Evolutionary conservation across 2,329 filamentous ascomycete genomes (phyloP), one percentile per base, ranked within the genome.

Genomic region (Nannizziopsis arthrosporioides): DNA sequence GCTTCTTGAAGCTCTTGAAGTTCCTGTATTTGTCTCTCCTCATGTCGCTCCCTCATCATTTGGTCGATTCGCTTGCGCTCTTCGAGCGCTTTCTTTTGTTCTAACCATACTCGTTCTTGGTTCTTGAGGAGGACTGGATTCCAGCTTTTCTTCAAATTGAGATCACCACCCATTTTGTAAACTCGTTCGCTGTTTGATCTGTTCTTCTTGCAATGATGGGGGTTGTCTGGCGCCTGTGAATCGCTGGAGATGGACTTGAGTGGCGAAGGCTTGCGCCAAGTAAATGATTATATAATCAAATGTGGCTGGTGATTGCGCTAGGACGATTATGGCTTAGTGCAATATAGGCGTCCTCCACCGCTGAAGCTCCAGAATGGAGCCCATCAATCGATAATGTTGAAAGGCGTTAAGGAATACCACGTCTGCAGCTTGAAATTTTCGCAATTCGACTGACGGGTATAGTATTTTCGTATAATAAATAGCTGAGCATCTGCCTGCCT

Each of bases 81-180:
- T 46, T 92, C 86, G 10, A 98, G 79, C 2, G 90, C 92, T 56
- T 87, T 85, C 65, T 92, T 82, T 63, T 96, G 89, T 66, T 93
- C 85, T 53, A 90, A 81, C 80, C 85, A 94, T 56, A 95, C 89
- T 64, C 79, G 80, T 66, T 80, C 80, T 73, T 94, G 92, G 67
- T 98, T 98, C 71, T 82, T 85, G 69, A 88, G 80, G 56, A 95
- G 76, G 58, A 82, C 80, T 52, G 92, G 90, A 69, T 98, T 90
- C 81, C 90, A 98, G 74, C 85, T 85, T 69, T 88, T 87, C 70
- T 95, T 95, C 59, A 94, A 70, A 63, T 96, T 95, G 62, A 98
- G 78, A 75, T 96, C 89, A 63, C 88, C 89, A 44, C 52, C 52
- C 53, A 55, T 55, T 34, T 53, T 53, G 48, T 43, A 19, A 19